Conservation (phyloP, 2,329 filamentous ascomycete genomes). For the Aspergillus ruber region DNA sequence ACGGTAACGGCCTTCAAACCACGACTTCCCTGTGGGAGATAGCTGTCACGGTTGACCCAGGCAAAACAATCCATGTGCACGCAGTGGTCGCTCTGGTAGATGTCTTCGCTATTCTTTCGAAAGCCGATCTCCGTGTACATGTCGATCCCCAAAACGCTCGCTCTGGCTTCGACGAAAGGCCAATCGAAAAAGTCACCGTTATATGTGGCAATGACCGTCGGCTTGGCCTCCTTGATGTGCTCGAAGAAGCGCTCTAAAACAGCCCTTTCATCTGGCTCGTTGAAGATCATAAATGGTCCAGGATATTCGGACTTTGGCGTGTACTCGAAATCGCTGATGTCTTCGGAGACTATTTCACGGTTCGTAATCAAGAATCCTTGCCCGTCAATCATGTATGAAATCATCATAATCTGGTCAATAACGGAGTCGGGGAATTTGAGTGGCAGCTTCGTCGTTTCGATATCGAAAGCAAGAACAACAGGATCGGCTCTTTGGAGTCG, state of each 20-base stretch:
- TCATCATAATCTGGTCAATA: conserved; percentile 99
- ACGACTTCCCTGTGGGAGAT: conserved; percentile 92
- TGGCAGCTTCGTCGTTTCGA: conserved; percentile 92
- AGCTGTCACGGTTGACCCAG: conserved; percentile 98
- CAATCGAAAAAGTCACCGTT: conserved; percentile 99
- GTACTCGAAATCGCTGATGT: conserved; percentile 97
- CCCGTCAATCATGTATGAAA: conserved; percentile 99
- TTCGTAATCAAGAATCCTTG: conserved; percentile 98
- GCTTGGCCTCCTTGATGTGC: conserved; percentile 88
- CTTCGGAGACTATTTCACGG: conserved; percentile 92
- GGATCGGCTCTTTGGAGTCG: conserved; percentile 86
- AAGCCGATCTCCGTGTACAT: conserved; percentile 99
- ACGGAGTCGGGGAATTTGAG: conserved; percentile 94
- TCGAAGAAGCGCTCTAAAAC: conserved; percentile 87
- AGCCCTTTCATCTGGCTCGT: conserved; percentile 87
- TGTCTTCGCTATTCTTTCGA: conserved; percentile 88
- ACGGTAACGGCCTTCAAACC: conserved; percentile 96
- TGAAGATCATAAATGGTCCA: conserved; percentile 95
- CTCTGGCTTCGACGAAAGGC: conserved; percentile 92
- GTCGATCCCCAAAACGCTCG: conserved; percentile 90
- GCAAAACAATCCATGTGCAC: conserved; percentile 99
- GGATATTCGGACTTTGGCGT: conserved; percentile 95
- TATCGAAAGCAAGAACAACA: conserved; percentile 98
- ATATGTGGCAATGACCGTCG: conserved; percentile 98
- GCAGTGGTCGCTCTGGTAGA: conserved; percentile 93